Evolutionary conservation across 139 green algal genomes (phyloP).

Genomic region (Nannochloris sp.): DNA sequence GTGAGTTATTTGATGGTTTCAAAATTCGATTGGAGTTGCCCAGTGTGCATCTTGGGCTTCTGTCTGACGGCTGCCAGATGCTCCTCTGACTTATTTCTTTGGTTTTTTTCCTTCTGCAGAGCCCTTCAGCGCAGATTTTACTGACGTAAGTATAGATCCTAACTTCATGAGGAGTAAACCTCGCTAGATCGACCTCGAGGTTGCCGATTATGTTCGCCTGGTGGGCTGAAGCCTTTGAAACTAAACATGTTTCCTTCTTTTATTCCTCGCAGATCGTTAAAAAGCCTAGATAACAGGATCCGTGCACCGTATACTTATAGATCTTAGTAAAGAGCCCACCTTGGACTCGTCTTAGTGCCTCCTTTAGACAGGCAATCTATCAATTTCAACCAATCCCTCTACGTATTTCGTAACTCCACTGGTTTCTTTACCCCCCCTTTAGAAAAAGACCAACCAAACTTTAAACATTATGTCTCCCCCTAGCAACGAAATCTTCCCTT

Average conservation of each 20-base stretch:
- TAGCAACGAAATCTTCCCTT: slow-evolving; percentile 21
- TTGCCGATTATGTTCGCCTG: not conserved
- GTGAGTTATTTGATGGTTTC: slow-evolving; percentile 13
- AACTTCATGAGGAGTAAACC: too few relatives aligned
- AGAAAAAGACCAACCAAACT: not conserved
- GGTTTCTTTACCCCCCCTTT: not conserved
- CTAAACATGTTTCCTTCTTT: not conserved
- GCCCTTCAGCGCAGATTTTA: slow-evolving; percentile 1
- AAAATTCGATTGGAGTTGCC: too few relatives aligned
- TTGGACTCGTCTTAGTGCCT: too few relatives aligned
- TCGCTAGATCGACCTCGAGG: too few relatives aligned
- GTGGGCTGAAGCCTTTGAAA: not conserved
- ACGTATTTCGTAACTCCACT: not conserved
- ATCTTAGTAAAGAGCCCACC: not conserved
- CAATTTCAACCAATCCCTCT: too few relatives aligned
- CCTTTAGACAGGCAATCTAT: too few relatives aligned
- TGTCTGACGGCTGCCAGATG: too few relatives aligned
- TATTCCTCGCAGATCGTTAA: slow-evolving; percentile 40
- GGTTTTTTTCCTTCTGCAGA: not conserved
- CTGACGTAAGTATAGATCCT: slow-evolving; percentile 1
- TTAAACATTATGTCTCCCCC: not conserved
- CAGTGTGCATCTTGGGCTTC: too few relatives aligned
- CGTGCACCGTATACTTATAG: not conserved
- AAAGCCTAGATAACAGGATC: slow-evolving; percentile 48
- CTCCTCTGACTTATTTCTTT: not conserved